Conservation (phyloP, 176 grass and related monocot species). For the Lolium multiflorum region DNA sequence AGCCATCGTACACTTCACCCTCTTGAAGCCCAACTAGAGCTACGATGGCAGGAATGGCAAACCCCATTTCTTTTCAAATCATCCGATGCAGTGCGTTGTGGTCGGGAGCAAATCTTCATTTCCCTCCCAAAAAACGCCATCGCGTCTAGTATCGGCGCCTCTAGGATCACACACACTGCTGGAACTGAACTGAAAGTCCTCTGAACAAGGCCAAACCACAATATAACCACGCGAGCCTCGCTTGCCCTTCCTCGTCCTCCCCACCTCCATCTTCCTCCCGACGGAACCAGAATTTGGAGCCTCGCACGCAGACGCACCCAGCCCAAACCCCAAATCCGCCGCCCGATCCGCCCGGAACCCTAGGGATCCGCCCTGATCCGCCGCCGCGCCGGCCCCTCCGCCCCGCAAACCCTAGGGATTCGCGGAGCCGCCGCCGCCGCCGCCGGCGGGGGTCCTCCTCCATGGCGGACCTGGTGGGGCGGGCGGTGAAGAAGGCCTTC, state of each 20-base stretch:
- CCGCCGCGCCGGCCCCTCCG: constrained; percentile 18
- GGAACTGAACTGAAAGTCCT: not conserved
- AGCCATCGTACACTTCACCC: not conserved
- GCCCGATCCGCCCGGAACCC: constrained; percentile 34
- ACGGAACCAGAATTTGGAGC: not conserved
- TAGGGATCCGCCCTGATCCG: constrained; percentile 34
- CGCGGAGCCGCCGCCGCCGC: not conserved
- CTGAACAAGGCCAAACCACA: not conserved
- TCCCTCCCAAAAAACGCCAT: constrained; percentile 44
- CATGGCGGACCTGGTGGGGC: constrained; percentile 80
- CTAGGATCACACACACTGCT: not conserved
- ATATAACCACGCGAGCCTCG: constrained; percentile 26
- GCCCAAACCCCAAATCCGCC: constrained; percentile 11
- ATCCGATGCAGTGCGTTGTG: not conserved
- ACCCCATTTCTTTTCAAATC: constrained; percentile 32
- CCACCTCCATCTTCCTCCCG: not conserved
- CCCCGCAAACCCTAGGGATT: constrained; percentile 54
- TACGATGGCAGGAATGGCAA: not conserved
- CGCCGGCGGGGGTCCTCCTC: constrained; percentile 2
- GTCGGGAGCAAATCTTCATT: constrained; percentile 6
- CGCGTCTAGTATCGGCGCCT: constrained; percentile 1
- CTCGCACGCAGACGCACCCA: too few relatives aligned
- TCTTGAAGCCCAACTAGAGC: not conserved
- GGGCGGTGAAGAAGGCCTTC: constrained; percentile 75
- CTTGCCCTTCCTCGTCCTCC: not conserved